phyloP scores from a whole-genome alignment of 2,329 filamentous ascomycete species.

The Capronia americana region DNA sequence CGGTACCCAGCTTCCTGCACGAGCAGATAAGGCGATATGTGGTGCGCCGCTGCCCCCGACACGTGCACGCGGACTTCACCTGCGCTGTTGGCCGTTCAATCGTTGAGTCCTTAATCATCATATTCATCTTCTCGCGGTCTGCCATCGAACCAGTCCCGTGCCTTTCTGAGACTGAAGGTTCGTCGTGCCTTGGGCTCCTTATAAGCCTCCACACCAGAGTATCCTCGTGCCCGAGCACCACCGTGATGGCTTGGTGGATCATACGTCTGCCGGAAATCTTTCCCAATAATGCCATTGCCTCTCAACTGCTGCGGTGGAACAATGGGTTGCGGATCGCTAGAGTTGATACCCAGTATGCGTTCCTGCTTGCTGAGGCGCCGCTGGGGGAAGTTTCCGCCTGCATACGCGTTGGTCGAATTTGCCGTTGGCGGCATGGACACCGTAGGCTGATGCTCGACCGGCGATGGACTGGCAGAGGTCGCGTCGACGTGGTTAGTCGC shows the following conservation, averaged over 20 bases:
- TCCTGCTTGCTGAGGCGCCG: constrained; percentile 38
- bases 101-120: neutral
- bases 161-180: constrained; percentile 35
- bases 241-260: constrained; percentile 1
- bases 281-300: constrained; percentile 37
- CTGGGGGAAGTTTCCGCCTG: constrained; percentile 17
- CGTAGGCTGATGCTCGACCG: neutral
- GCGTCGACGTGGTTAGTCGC: constrained; percentile 14
- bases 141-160: constrained; percentile 35
- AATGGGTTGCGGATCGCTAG: constrained; percentile 24
- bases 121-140: constrained; percentile 23
- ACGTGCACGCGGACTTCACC: neutral
- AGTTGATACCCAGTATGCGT: constrained; percentile 31
- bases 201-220: constrained; percentile 45
- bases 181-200: constrained; percentile 41
- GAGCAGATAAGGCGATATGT: neutral
- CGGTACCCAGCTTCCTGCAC: neutral
- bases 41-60: too few species aligned
- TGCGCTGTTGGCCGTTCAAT: neutral
- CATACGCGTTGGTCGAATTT: neutral
- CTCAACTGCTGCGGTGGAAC: constrained; percentile 25
- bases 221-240: constrained; percentile 31
- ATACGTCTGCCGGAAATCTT: constrained; percentile 18
- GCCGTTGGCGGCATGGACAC: constrained; percentile 9
- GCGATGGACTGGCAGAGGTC: constrained; percentile 9